Evolutionary conservation across 2,329 filamentous ascomycete genomes (phyloP).

Genomic region (Simplicillium sp.): DNA sequence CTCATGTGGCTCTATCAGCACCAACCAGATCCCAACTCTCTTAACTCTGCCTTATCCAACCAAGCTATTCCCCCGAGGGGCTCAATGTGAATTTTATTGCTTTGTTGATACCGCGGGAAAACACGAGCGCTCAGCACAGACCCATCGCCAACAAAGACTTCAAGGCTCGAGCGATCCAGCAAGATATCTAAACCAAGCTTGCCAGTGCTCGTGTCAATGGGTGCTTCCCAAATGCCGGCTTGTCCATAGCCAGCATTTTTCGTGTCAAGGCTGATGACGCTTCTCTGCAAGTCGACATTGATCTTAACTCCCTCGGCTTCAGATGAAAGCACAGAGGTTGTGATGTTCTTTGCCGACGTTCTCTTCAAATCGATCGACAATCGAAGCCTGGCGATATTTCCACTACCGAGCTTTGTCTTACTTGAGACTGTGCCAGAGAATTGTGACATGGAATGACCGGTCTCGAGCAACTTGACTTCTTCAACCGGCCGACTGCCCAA

Average conservation of each 20-base stretch:
- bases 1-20: not conserved
- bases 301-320: slow-evolving; percentile 13
- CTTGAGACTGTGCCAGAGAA: too few species aligned
- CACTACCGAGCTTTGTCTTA: too few species aligned
- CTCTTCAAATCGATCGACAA: slow-evolving; percentile 11
- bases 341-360: slow-evolving; percentile 15
- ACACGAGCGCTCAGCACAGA: slow-evolving; percentile 16
- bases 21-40: not conserved
- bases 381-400: too few species aligned
- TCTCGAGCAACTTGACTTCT: slow-evolving; percentile 13
- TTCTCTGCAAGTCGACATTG: slow-evolving; percentile 11
- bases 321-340: slow-evolving; percentile 14
- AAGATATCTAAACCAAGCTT: slow-evolving; percentile 18
- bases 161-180: slow-evolving; percentile 16
- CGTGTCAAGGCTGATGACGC: slow-evolving; percentile 17
- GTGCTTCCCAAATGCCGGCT: slow-evolving; percentile 15
- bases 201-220: slow-evolving; percentile 10
- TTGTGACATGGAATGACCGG: slow-evolving; percentile 2
- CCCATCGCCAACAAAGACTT: slow-evolving; percentile 18
- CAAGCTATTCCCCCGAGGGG: not conserved
- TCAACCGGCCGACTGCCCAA: slow-evolving; percentile 15
- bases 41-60: not conserved
- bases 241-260: slow-evolving; percentile 18
- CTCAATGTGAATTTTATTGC: slow-evolving; percentile 12
- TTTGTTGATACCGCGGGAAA: slow-evolving; percentile 16